A percentile compares a stretch with the other conserved stretches of the same genome.
phyloP scores from a whole-genome alignment of 1,139 yeast genomes.

The Geotrichum aggregatum region DNA sequence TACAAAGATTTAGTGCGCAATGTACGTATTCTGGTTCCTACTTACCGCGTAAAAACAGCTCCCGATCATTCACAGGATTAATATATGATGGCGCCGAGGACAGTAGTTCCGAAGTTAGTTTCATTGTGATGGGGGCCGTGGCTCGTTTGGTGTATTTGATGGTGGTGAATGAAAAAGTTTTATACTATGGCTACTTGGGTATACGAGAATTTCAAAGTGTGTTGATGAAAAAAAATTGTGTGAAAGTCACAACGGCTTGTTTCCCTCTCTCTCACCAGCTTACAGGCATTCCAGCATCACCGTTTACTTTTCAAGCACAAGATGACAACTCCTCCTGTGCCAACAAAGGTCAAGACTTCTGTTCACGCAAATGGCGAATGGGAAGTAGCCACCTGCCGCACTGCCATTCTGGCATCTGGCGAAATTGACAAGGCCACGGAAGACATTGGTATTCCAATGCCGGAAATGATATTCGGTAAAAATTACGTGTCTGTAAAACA shows the following conservation, averaged over 20 bases:
- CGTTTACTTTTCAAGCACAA: background rate
- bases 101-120: conserved; percentile 49
- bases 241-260: background rate
- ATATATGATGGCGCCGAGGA: conserved; percentile 50
- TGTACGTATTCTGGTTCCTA: background rate
- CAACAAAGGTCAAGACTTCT: background rate
- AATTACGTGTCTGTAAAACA: conserved; percentile 54
- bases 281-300: background rate
- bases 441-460: conserved; percentile 70
- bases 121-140: conserved; percentile 39
- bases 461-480: conserved; percentile 98
- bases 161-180: conserved; percentile 5
- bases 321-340: background rate
- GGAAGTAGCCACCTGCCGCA: conserved; percentile 68
- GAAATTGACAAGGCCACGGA: conserved; percentile 71
- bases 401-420: conserved; percentile 68
- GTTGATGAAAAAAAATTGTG: background rate
- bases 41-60: conserved; percentile 43
- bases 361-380: conserved; percentile 53
- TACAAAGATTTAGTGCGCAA: no score
- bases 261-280: background rate
- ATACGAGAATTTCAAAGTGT: background rate
- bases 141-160: background rate
- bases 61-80: conserved; percentile 47
- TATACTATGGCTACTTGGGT: no score